Evolutionary conservation across 768 basidiomycete species (phyloP), one percentile per base, ranked within the genome.

Genomic region (Amanita thiersii): DNA sequence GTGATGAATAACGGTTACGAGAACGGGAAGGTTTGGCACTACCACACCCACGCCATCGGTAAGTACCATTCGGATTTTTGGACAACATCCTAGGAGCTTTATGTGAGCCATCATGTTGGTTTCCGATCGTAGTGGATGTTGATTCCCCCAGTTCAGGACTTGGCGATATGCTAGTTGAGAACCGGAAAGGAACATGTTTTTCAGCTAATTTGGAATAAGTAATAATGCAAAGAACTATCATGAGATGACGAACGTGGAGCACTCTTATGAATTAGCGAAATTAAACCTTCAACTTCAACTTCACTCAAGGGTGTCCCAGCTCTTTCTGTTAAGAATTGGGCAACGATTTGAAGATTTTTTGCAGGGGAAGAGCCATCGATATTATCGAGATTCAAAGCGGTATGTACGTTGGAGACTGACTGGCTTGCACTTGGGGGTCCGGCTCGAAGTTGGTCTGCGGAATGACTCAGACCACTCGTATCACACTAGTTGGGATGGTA

Each of bases 1-100:
- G 83, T 6, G 84, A 85, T 39, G 75, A 71, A 54, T 77, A 84
- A 31, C 83, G 78, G 56, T 84, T 86, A 35, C 73, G 73, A 40
- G 59, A 54, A 26, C 56, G 65, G 17, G 51, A 40, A 14, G 68
- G 62, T 50, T 72, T 78, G 9, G 86, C 77, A 50, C 81, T 86
- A 31, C 85, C 84, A 23, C 66, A 80, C n/a, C 86, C 86, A 49
- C 79, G 72, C 80, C 81, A 86, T 36, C 70, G 69, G 58, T 82
- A 82, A 24, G 62, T 53, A 15, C 86, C 86, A 53, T 88, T 89
- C 0, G 86, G 86, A 51, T 89, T 89, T 54, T 64, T 75, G 15
- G 69, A 55, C 5, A 88, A 61, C 7, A 70, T 77, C 53, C 71
- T 78, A 12, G 69, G 69, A 4, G 76, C 66, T 11, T 69, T 54